phyloP scores from a whole-genome alignment of 2,329 filamentous ascomycete genomes.

The Talaromyces rugulosus region DNA sequence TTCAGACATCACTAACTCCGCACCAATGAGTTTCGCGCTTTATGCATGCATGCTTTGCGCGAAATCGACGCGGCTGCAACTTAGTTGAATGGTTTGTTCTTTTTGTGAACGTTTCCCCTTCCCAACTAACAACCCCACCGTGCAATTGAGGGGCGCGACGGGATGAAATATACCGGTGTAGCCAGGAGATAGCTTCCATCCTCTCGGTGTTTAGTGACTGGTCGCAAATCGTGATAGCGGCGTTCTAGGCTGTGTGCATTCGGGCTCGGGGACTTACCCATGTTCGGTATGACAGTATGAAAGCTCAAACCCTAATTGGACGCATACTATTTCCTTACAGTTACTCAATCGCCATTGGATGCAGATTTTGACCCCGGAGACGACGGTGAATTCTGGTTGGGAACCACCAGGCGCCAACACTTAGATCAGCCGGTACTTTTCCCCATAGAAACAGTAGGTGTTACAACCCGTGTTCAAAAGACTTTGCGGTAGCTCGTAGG shows the following conservation, averaged over 20 bases:
- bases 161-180: neutral
- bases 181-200: neutral
- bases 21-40: neutral
- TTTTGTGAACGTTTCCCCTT: neutral
- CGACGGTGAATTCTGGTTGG: neutral
- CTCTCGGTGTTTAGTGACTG: neutral
- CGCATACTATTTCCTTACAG: neutral
- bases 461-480: neutral
- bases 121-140: neutral
- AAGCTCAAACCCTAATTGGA: neutral
- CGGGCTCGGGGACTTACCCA: neutral
- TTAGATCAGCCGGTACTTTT: neutral
- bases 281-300: neutral
- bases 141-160: neutral
- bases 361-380: neutral
- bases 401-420: neutral
- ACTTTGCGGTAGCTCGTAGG: too few species aligned
- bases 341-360: neutral
- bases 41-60: neutral
- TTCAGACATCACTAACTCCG: neutral
- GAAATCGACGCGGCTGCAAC: neutral
- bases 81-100: neutral
- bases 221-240: neutral
- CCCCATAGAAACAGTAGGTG: neutral
- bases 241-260: neutral